These are phyloP conservation scores for Ophiostoma perfectum DNA, from an alignment of 2,329 filamentous ascomycete species.

Conservation along the genomic window DNA sequence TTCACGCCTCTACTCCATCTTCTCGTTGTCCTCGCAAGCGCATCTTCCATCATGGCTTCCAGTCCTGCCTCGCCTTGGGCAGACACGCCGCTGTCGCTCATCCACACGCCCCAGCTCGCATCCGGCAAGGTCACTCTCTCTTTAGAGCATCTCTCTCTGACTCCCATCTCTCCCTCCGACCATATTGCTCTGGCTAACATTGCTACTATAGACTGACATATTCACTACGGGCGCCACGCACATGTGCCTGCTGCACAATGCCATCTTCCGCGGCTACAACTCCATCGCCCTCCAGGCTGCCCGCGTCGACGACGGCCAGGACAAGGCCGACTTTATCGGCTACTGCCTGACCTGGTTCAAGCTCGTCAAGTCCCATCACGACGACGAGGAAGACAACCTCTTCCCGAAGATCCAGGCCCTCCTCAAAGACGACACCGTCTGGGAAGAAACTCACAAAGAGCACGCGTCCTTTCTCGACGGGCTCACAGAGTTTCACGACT, in stretches of 20 bases:
- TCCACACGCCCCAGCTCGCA: conserved; percentile 49
- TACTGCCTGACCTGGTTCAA: conserved; percentile 55
- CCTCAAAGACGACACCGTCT: conserved; percentile 47
- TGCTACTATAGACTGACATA: conserved; percentile 44
- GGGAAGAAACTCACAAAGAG: conserved; percentile 49
- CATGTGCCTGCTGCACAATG: conserved; percentile 58
- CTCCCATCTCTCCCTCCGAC: neutral
- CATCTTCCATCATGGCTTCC: neutral
- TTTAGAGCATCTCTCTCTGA: neutral
- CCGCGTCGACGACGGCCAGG: conserved; percentile 42
- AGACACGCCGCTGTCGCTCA: conserved; percentile 49
- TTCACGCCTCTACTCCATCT: neutral
- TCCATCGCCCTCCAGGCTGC: conserved; percentile 57
- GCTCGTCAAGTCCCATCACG: conserved; percentile 56
- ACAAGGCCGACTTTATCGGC: conserved; percentile 52
- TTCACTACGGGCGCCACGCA: conserved; percentile 56
- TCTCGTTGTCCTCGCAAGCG: neutral
- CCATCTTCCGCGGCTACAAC: conserved; percentile 59
- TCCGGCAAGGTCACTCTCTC: conserved; percentile 43
- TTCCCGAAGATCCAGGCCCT: conserved; percentile 51
- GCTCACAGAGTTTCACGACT: conserved; percentile 47
- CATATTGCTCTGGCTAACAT: neutral
- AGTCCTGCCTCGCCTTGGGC: conserved; percentile 41
- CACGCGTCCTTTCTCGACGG: conserved; percentile 51
- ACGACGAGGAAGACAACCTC: conserved; percentile 53